These are phyloP conservation scores for Venturia pyrina DNA, from an alignment of 2,329 filamentous ascomycete genomes.

Conservation along the genomic window DNA sequence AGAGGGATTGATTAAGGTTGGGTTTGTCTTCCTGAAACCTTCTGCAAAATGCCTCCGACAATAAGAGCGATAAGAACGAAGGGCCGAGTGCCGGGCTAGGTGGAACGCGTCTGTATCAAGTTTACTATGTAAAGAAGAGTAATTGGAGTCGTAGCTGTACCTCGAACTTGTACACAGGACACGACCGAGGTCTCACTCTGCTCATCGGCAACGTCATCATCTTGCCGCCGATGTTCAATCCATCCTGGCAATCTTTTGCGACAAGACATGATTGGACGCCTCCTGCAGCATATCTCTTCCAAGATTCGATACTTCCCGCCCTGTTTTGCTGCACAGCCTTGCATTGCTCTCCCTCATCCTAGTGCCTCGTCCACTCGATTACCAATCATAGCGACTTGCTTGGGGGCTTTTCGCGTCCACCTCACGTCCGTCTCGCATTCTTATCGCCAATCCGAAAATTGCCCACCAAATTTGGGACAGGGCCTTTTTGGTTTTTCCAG, in stretches of 20 bases:
- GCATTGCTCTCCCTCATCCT: neutral
- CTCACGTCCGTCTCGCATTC: neutral
- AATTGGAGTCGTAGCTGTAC: neutral
- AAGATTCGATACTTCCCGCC: neutral
- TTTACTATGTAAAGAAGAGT: neutral
- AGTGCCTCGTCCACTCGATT: neutral
- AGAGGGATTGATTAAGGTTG: neutral
- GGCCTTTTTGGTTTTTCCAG: neutral
- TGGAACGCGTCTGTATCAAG: neutral
- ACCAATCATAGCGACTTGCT: neutral
- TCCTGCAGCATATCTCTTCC: neutral
- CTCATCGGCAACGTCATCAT: conserved; percentile 1
- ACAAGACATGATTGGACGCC: neutral
- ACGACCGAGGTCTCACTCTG: neutral
- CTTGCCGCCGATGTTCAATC: neutral
- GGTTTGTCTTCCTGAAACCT: neutral
- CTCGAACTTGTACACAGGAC: neutral
- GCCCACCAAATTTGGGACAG: neutral
- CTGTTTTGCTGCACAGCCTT: neutral
- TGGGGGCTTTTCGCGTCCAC: neutral
- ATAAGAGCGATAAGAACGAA: neutral
- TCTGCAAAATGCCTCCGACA: neutral
- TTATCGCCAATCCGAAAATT: neutral
- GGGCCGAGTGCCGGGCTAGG: neutral
- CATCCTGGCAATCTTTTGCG: neutral